Percentiles rank a stretch among this genome's conserved stretches.
These are phyloP conservation scores for Lepiota brunneoincarnata DNA, from an alignment of 768 basidiomycete species.

Conservation along the genomic window DNA sequence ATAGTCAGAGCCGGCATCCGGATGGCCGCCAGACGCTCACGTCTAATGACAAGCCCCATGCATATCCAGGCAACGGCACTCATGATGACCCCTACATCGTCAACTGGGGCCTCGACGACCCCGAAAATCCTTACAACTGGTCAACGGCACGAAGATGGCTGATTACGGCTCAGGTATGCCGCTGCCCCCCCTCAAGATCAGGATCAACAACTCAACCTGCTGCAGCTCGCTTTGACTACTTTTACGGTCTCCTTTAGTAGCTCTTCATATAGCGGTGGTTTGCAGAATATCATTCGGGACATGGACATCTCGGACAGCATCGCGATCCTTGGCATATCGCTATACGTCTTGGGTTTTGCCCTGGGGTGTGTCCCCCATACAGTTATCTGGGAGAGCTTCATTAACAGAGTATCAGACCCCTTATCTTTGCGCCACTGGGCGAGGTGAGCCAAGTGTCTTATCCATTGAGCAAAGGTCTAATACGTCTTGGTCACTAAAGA, in stretches of 20 bases:
- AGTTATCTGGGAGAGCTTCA: neutral
- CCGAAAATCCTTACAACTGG: conserved; percentile 60
- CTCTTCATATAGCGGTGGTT: conserved; percentile 53
- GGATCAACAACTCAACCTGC: conserved; percentile 9
- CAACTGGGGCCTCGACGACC: conserved; percentile 49
- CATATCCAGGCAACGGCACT: conserved; percentile 46
- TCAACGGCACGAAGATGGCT: conserved; percentile 44
- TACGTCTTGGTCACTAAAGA: conserved; percentile 25
- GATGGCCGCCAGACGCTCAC: neutral
- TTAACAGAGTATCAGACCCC: conserved; percentile 30
- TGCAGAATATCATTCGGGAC: conserved; percentile 40
- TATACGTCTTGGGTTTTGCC: conserved; percentile 64
- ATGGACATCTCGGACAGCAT: conserved; percentile 48
- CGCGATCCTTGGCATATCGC: conserved; percentile 56
- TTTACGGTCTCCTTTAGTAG: conserved; percentile 61
- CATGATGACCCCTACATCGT: conserved; percentile 49
- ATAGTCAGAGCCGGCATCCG: conserved; percentile 7
- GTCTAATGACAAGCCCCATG: conserved; percentile 6
- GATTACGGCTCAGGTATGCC: conserved; percentile 48
- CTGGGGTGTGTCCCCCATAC: conserved; percentile 39
- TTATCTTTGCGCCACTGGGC: conserved; percentile 57
- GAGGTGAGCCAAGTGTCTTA: conserved; percentile 34
- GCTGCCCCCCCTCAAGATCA: neutral
- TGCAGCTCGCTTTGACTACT: conserved; percentile 47
- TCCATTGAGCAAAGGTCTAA: conserved; percentile 10